Conservation (phyloP, 75 land plant species). For the Selaginella tamariscina region DNA sequence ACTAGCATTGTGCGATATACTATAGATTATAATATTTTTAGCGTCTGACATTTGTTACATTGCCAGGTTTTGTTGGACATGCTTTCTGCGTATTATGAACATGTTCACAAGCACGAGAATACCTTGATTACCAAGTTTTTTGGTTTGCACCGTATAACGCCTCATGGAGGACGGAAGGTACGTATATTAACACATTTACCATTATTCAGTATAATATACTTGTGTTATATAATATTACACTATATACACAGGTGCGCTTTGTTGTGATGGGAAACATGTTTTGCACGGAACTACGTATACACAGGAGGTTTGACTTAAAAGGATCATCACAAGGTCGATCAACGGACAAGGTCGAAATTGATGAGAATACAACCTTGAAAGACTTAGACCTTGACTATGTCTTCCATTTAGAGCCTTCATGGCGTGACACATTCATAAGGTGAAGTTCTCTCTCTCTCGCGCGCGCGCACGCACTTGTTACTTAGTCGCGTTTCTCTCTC, state of each 20-base stretch:
- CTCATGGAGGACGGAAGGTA: conserved; percentile 22
- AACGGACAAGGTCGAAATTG: conserved; percentile 23
- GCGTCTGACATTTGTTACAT: no score
- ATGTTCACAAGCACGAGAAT: conserved; percentile 6
- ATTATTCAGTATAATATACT: background rate
- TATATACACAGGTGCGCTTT: background rate
- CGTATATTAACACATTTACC: background rate
- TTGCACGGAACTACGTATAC: background rate
- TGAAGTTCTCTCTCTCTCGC: conserved; percentile 13
- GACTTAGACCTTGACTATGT: conserved; percentile 60
- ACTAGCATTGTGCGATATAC: no score
- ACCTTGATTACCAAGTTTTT: conserved; percentile 12
- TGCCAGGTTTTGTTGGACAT: conserved; percentile 16
- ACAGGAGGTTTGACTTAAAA: conserved; percentile 9
- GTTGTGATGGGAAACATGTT: conserved; percentile 11
- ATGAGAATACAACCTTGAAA: conserved; percentile 55
- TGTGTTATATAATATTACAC: background rate
- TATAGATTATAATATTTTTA: no score
- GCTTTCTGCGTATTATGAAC: conserved; percentile 12
- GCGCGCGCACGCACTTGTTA: no score
- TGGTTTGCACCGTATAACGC: conserved; percentile 16
- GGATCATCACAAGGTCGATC: conserved; percentile 12
- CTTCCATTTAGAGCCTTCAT: conserved; percentile 54
- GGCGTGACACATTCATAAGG: conserved; percentile 47
- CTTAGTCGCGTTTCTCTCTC: background rate